A percentile compares a stretch with the other conserved stretches of the same genome.
Conservation (phyloP, 148 eudicot genomes). For the Bassia scoparia region DNA sequence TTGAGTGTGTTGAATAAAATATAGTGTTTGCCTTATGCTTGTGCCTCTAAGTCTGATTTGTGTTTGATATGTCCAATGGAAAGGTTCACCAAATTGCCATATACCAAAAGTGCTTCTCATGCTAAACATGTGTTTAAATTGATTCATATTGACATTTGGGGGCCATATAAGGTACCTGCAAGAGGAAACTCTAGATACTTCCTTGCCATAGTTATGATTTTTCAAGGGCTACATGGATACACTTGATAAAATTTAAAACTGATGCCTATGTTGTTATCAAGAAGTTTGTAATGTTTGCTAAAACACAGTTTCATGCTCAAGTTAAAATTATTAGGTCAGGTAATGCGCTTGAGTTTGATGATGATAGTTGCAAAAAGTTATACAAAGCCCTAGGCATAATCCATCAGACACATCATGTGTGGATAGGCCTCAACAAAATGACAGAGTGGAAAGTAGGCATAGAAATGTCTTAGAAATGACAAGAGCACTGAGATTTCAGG, state of each 20-base stretch:
- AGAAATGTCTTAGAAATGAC: background rate
- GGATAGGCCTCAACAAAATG: background rate
- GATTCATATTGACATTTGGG: no score
- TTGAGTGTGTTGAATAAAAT: no score
- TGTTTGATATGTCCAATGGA: background rate
- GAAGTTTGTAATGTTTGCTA: no score
- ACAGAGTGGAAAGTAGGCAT: background rate
- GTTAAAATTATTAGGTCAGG: background rate
- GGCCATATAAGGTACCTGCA: no score
- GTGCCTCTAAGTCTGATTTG: background rate
- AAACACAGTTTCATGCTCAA: background rate
- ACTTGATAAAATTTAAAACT: no score
- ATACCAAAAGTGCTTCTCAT: background rate
- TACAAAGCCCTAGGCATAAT: background rate
- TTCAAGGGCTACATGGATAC: no score
- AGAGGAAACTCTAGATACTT: no score
- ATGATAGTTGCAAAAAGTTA: background rate
- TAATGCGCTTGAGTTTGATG: background rate
- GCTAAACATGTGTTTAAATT: background rate
- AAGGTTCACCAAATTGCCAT: background rate
- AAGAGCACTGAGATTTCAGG: background rate
- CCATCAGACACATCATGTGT: background rate
- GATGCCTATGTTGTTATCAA: no score
- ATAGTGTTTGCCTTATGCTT: no score
- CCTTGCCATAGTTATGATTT: no score